These are phyloP conservation scores for Inonotus hispidus DNA, from an alignment of 1,284 basidiomycete genomes.

Conservation along the genomic window DNA sequence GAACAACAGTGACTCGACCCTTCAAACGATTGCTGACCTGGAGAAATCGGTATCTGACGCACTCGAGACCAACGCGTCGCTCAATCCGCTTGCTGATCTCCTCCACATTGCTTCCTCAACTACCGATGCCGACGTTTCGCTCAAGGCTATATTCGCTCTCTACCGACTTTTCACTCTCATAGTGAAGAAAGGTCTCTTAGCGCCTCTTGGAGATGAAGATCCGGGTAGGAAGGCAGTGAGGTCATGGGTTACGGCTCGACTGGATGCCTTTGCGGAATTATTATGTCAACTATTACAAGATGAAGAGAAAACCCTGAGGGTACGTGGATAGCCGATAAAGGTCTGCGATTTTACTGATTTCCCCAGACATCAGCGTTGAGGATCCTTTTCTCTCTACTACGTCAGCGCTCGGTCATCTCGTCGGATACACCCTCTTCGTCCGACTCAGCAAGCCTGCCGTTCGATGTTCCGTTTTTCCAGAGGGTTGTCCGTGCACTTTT, in stretches of 20 bases:
- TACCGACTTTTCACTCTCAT: conserved; percentile 76
- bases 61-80: conserved; percentile 49
- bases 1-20: background rate
- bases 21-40: conserved; percentile 27
- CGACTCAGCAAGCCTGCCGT: conserved; percentile 44
- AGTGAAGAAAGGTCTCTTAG: conserved; percentile 55
- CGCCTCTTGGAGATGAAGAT: conserved; percentile 32
- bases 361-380: conserved; percentile 66
- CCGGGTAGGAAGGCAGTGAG: conserved; percentile 64
- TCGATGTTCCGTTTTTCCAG: conserved; percentile 66
- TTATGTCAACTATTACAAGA: conserved; percentile 70
- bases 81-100: conserved; percentile 80
- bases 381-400: conserved; percentile 78
- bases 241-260: conserved; percentile 67
- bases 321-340: conserved; percentile 30
- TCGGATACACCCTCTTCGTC: conserved; percentile 25
- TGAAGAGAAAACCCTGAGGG: conserved; percentile 58
- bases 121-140: conserved; percentile 41
- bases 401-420: conserved; percentile 62
- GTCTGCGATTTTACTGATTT: background rate
- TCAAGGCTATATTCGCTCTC: conserved; percentile 76
- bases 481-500: conserved; percentile 59
- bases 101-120: conserved; percentile 47
- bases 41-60: conserved; percentile 52
- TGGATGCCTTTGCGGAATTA: conserved; percentile 63